Conservation (phyloP, 345 rosid genomes). For the Streptanthus diversifolius region DNA sequence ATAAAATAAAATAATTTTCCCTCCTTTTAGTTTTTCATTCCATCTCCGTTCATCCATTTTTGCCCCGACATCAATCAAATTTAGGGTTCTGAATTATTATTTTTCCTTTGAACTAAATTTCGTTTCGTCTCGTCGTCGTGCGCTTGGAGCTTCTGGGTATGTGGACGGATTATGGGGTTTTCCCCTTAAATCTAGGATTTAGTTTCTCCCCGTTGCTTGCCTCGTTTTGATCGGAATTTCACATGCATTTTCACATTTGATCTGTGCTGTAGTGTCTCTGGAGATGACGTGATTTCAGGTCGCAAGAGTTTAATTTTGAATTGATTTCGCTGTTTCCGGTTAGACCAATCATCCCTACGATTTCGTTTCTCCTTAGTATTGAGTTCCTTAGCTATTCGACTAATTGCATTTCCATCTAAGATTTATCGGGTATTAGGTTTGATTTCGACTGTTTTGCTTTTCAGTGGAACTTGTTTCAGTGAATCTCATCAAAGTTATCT, state of each 20-base stretch:
- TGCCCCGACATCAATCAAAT: conserved; percentile 1
- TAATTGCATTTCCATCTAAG: neutral
- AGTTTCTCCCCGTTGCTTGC: conserved; percentile 7
- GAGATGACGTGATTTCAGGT: neutral
- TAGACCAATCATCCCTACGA: conserved; percentile 14
- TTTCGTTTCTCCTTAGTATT: neutral
- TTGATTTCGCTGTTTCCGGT: conserved; percentile 1
- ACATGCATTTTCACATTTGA: conserved; percentile 18
- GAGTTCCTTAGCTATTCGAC: neutral
- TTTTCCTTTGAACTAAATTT: neutral
- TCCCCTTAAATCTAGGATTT: neutral
- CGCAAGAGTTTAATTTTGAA: neutral
- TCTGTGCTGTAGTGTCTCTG: neutral
- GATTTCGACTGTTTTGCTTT: neutral
- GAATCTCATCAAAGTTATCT: neutral
- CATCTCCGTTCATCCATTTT: neutral
- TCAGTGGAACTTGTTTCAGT: neutral
- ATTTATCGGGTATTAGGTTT: no score
- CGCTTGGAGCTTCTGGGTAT: conserved; percentile 13
- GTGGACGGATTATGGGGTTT: neutral
- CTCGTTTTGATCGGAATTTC: conserved; percentile 24
- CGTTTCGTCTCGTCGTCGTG: neutral
- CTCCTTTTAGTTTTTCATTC: conserved; percentile 16
- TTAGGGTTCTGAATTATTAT: conserved; percentile 17
- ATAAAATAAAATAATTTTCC: conserved; percentile 9